Conservation (phyloP, 768 basidiomycete genomes). For the Pisolithus microcarpus region DNA sequence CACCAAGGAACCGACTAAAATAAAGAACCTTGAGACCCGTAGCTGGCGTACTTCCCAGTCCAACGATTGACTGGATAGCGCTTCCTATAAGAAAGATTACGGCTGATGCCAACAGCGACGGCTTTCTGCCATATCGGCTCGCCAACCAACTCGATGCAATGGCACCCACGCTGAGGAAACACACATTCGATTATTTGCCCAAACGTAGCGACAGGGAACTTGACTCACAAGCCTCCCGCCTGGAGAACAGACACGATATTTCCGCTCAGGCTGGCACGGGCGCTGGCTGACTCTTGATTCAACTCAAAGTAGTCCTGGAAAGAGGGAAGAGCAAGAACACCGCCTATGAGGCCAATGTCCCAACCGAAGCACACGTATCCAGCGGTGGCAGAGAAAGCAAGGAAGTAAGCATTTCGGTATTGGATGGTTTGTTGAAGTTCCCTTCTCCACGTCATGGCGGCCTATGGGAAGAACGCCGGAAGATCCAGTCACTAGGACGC, state of each 20-base stretch:
- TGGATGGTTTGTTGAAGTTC: conserved; percentile 16
- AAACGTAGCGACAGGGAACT: not conserved
- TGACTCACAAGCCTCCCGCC: conserved; percentile 29
- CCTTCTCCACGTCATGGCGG: conserved; percentile 17
- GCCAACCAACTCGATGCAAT: conserved; percentile 22
- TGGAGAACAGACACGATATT: conserved; percentile 34
- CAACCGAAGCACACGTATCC: conserved; percentile 32
- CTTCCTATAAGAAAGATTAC: conserved; percentile 30
- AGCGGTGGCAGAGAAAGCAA: conserved; percentile 28
- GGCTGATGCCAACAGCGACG: conserved; percentile 24
- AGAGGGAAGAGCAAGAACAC: conserved; percentile 29
- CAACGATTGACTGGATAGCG: conserved; percentile 27
- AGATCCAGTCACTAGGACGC: no score
- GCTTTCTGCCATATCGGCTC: conserved; percentile 30
- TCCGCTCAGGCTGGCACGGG: conserved; percentile 24
- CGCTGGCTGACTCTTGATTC: conserved; percentile 16
- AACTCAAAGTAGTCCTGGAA: conserved; percentile 31
- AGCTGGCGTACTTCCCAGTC: conserved; percentile 22
- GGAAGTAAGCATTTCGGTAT: conserved; percentile 29
- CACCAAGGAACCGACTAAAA: conserved; percentile 39
- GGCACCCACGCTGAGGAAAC: conserved; percentile 21
- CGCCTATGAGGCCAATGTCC: conserved; percentile 34
- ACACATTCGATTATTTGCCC: not conserved
- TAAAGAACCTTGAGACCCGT: conserved; percentile 25
- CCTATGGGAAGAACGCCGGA: no score